Conservation (phyloP, 164 flowering plant species). For the Cinnamomum micranthum region DNA sequence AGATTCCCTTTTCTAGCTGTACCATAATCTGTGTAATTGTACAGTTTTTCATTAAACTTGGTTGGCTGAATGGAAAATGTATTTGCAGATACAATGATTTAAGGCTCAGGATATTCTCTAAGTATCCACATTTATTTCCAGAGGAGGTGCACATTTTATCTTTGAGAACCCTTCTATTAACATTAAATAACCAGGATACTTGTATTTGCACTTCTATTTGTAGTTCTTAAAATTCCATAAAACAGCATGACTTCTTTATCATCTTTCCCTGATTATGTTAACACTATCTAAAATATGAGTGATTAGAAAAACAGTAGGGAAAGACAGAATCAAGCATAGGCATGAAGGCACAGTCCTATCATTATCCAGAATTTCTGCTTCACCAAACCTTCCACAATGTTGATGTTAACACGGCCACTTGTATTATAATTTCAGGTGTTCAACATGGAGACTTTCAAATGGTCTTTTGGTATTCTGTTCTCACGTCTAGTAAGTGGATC, state of each 20-base stretch:
- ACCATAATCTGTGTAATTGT: background rate
- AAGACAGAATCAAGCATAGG: too few relatives aligned
- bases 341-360: too few relatives aligned
- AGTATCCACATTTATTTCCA: conserved; percentile 78
- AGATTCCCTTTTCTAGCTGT: background rate
- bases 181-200: background rate
- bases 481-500: conserved; percentile 77
- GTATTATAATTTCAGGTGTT: conserved; percentile 50
- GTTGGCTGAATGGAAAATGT: background rate
- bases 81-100: conserved; percentile 79
- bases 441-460: conserved; percentile 84
- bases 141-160: conserved; percentile 56
- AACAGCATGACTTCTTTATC: background rate
- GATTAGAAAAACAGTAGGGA: too few relatives aligned
- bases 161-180: background rate
- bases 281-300: too few relatives aligned
- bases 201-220: background rate
- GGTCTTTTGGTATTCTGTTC: conserved; percentile 99
- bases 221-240: background rate
- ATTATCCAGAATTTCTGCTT: background rate
- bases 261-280: background rate
- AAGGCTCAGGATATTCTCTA: conserved; percentile 75
- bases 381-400: background rate
- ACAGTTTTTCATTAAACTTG: conserved; percentile 3
- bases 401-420: background rate